Percentiles rank a stretch among this genome's conserved stretches.
phyloP scores from a whole-genome alignment of 1,284 basidiomycete genomes.

The Ceratobasidium sp. region DNA sequence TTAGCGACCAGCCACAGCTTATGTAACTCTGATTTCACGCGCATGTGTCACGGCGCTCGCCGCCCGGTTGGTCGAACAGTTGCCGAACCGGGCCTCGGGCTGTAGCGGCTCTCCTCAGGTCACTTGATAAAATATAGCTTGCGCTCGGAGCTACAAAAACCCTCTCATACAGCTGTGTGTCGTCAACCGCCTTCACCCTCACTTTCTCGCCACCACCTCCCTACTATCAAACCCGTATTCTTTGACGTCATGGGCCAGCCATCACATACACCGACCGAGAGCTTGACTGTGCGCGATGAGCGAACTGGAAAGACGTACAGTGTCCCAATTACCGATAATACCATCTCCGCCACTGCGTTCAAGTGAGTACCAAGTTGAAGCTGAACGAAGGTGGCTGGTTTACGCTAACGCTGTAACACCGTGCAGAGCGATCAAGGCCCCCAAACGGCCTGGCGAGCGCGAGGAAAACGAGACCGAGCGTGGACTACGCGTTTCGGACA shows the following conservation, averaged over 20 bases:
- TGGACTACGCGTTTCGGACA: conserved; percentile 81
- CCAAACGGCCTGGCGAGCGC: conserved; percentile 69
- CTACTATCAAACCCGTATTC: conserved; percentile 26
- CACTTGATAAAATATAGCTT: conserved; percentile 13
- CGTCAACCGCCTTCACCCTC: background rate
- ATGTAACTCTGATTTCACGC: conserved; percentile 19
- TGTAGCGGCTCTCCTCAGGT: background rate
- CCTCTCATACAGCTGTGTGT: background rate
- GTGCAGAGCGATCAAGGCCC: conserved; percentile 61
- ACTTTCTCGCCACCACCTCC: background rate
- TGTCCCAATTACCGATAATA: conserved; percentile 81
- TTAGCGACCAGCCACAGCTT: background rate
- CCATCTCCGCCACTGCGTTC: conserved; percentile 83
- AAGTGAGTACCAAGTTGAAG: conserved; percentile 65
- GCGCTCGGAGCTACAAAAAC: conserved; percentile 44
- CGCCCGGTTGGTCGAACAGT: conserved; percentile 1
- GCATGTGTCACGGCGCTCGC: conserved; percentile 3
- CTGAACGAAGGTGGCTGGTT: background rate
- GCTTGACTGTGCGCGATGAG: conserved; percentile 82
- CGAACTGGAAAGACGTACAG: conserved; percentile 83
- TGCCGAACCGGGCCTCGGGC: conserved; percentile 18
- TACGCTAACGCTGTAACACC: background rate
- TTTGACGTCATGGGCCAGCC: conserved; percentile 64
- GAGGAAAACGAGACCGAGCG: conserved; percentile 86
- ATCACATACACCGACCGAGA: conserved; percentile 53